These are phyloP conservation scores for Huntiella abstrusa DNA, from an alignment of 2,329 filamentous ascomycete genomes.

Conservation along the genomic window DNA sequence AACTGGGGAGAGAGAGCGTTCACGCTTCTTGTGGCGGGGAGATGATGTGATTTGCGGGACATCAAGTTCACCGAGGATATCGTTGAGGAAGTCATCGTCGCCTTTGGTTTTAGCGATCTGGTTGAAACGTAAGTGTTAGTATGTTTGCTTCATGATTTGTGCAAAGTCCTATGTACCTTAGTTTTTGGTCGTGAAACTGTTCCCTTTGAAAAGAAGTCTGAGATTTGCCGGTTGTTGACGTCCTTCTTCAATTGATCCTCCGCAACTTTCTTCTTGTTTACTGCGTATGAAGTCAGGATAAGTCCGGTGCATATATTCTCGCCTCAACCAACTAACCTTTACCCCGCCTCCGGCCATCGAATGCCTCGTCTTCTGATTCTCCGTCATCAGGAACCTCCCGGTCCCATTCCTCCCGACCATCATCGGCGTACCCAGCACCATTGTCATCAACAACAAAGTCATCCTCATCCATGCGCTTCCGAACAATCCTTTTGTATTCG, in stretches of 20 bases:
- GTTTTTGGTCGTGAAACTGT: slow-evolving; percentile 49
- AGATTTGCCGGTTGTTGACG: slow-evolving; percentile 78
- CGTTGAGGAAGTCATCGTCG: slow-evolving; percentile 72
- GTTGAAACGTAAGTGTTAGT: slow-evolving; percentile 2
- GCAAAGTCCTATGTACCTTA: slow-evolving; percentile 39
- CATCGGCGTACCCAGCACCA: slow-evolving; percentile 89
- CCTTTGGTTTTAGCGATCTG: slow-evolving; percentile 64
- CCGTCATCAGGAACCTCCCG: slow-evolving; percentile 47
- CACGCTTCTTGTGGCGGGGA: slow-evolving; percentile 37
- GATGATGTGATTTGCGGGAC: slow-evolving; percentile 26
- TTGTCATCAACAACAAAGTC: slow-evolving; percentile 99
- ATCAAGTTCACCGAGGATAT: slow-evolving; percentile 75
- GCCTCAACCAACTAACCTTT: slow-evolving; percentile 10
- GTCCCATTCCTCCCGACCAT: slow-evolving; percentile 89
- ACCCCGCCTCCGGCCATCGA: slow-evolving; percentile 31
- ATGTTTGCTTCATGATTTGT: background rate
- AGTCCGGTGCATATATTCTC: background rate
- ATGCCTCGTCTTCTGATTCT: slow-evolving; percentile 41
- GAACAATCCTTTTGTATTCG: slow-evolving; percentile 89
- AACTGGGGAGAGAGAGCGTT: slow-evolving; percentile 47
- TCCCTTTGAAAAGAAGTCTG: slow-evolving; percentile 81
- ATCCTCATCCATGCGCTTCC: slow-evolving; percentile 73
- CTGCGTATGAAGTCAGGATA: slow-evolving; percentile 1
- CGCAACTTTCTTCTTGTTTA: slow-evolving; percentile 73
- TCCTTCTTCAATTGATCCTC: slow-evolving; percentile 73